Conservation (phyloP, 495 filamentous ascomycete genomes). For the Trypethelium eluteriae region DNA sequence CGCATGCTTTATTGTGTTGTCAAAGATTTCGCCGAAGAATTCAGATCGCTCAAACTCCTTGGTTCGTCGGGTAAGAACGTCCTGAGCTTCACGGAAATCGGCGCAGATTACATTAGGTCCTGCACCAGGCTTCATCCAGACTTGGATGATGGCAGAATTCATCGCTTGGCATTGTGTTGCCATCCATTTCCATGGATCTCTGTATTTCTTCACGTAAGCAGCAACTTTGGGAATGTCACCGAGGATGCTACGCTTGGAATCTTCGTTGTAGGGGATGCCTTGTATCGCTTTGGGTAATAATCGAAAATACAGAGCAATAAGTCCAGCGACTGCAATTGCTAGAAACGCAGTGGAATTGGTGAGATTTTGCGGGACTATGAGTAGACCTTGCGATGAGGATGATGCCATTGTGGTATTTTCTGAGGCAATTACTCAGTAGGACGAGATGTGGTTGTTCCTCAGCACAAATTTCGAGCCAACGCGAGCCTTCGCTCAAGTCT, state of each 20-base stretch:
- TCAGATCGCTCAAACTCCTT: slow-evolving; percentile 19
- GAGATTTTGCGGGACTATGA: background rate
- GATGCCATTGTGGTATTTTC: background rate
- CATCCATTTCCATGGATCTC: background rate
- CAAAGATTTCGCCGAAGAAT: slow-evolving; percentile 19
- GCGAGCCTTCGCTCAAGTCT: background rate
- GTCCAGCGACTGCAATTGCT: background rate
- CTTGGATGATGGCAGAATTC: slow-evolving; percentile 18
- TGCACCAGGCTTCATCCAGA: slow-evolving; percentile 15
- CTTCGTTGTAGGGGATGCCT: background rate
- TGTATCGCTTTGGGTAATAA: background rate
- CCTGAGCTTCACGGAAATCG: slow-evolving; percentile 17
- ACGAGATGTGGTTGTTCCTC: background rate
- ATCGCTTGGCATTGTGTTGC: slow-evolving; percentile 8
- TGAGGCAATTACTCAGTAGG: background rate
- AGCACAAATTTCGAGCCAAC: background rate
- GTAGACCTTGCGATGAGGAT: background rate
- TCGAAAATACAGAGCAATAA: background rate
- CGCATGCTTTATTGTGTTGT: background rate
- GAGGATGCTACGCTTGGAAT: background rate
- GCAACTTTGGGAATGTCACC: background rate
- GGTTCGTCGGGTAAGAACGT: slow-evolving; percentile 14
- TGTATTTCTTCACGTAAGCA: background rate
- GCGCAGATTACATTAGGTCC: slow-evolving; percentile 10
- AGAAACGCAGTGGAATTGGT: background rate